Base-by-base conservation (phyloP, 805 yeast genomes). In the Cyberlindnera xylosilytica region DNA sequence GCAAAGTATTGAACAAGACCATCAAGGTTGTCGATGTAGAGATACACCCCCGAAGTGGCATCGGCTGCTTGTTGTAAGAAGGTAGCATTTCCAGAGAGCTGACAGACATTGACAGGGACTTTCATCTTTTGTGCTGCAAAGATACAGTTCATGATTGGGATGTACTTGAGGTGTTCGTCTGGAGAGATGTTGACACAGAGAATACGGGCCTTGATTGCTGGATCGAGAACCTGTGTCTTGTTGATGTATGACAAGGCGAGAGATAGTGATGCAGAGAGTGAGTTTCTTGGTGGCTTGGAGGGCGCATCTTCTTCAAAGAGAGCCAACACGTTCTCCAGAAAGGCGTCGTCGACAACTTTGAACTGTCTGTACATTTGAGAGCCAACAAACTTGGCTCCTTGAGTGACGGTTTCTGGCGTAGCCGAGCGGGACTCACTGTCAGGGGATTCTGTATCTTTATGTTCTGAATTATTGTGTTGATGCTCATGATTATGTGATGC, bases 21-120 rank as follows among this genome's bases (percentile, higher is more conserved):
- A 34, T 69, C 65, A 1, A 91, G 84, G 43, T 81, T 75, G 3
- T 72, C 73, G 18, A 91, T 73, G 33, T 70, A 70, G 44, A 91
- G 69, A 58, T 91, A 93, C 1, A 89, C 81, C 3, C 99, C 99
- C 51, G 82, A 78, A 0, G 99, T 91, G 8, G 96, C 88, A 65
- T 93, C 99, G 0, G 95, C 78, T 0, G 98, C 97, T 60, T 93
- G 99, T 60, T 93, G 98, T 46, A 93, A 66, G 59, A 89, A 91
- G 3, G 95, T 85, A 1, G 95, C 81, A 48, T 78, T 78, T 2
- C 62, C 60, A 1, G 83, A 83, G 22, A 93, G 67, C 56, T 90
- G 89, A 46, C 95, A 91, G 11, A 90, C 90, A 62, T 93, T 98
- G 18, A 93, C 80, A 2, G 97, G 85, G 15, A 90, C 78, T 53